Base-by-base conservation (phyloP, 1,139 yeast genomes). In the Meyerozyma guilliermondii region DNA sequence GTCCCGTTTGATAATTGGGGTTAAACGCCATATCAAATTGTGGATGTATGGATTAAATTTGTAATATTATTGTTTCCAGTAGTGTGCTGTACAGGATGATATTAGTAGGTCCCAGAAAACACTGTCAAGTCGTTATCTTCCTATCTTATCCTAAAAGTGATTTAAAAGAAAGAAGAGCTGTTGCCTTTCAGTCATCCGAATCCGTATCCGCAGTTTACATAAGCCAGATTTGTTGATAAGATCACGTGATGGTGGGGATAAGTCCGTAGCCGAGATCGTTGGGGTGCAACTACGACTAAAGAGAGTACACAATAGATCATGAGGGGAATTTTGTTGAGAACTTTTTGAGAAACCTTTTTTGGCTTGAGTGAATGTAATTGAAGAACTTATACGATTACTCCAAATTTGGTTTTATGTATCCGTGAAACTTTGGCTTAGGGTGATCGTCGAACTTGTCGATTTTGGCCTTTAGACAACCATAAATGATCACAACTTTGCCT, bases 21-120 rank as follows among this genome's bases (percentile, higher is more conserved):
- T 52, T 51, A 17, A 49, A 47, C 22, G 54, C 51, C 55, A 52
- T 54, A 13, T 30, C 22, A 36, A 28, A 8, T 13, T 29, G 16
- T 29, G 33, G 33, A 13, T 14, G 7, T 9, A 14, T 5, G 33
- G 14, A 27, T 7, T 9, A 27, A 27, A 5, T 27, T 27, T 11
- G 7, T 13, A 7, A 27, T 27, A 27, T 27, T n/a, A 13, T 27
- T 11, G 10, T 27, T 27, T 27, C n/a, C 13, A 5, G n/a, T 27
- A 13, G 14, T n/a, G 4, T 3, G 18, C 18, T 10, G 33, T 13
- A 13, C 8, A 8, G 10, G 33, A n/a, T 29, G 18, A 2, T 13
- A 13, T 18, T 11, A 3, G 18, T 29, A 1, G 11, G 16, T 8
- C 14, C 10, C 16, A 8, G 14, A 29, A 16, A 2, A 11, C 10